phyloP scores from a whole-genome alignment of 352 stramenopile genomes.

The Globisporangium nagaii region DNA sequence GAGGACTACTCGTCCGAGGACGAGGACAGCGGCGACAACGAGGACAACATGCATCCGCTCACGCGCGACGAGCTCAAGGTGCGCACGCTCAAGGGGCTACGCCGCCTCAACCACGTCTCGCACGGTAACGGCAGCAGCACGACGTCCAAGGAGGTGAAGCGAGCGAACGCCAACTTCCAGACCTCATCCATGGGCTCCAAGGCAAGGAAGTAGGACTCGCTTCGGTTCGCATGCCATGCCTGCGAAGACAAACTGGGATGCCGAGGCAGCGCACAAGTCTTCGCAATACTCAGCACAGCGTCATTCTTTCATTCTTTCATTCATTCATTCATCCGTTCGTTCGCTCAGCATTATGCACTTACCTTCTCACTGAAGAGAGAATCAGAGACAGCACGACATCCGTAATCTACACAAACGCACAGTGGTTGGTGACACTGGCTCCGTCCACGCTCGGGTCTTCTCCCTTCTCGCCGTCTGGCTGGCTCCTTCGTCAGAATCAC shows the following conservation, averaged over 20 bases:
- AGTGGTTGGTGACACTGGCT: too few relatives aligned
- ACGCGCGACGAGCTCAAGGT: conserved; percentile 91
- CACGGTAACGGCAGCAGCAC: not conserved
- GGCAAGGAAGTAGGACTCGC: conserved; percentile 8
- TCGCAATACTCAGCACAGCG: too few relatives aligned
- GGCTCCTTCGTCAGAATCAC: too few relatives aligned
- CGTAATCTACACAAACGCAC: conserved; percentile 4
- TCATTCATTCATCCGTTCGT: not conserved
- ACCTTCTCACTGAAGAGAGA: not conserved
- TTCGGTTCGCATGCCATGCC: too few relatives aligned
- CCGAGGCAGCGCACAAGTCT: too few relatives aligned
- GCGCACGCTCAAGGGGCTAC: conserved; percentile 82
- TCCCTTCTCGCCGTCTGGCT: too few relatives aligned
- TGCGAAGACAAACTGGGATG: too few relatives aligned
- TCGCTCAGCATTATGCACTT: not conserved
- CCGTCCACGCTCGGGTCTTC: too few relatives aligned
- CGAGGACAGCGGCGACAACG: conserved; percentile 81
- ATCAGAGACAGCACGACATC: not conserved
- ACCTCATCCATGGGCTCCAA: not conserved
- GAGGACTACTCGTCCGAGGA: conserved; percentile 94
- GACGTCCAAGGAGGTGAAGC: conserved; percentile 25
- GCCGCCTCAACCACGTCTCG: conserved; percentile 43
- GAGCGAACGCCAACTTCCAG: conserved; percentile 13
- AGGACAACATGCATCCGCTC: conserved; percentile 84
- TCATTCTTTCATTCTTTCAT: not conserved